A percentile compares a stretch with the other conserved stretches of the same genome.
Evolutionary conservation across 202 grass and related monocot species (phyloP).

Genomic region (Thinopyrum obtusiflorum): DNA sequence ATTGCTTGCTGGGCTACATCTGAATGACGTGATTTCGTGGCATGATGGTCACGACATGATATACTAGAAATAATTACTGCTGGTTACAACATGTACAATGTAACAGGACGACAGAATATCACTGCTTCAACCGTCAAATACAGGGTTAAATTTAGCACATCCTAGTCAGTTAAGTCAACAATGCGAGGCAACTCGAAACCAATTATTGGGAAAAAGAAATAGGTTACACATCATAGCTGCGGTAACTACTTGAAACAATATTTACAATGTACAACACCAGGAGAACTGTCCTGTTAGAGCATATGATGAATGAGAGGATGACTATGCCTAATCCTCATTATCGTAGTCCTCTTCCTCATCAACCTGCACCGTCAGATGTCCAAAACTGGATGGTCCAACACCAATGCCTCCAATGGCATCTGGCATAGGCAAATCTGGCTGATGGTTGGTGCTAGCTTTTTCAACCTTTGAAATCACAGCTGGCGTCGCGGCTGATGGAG

Average conservation of each 20-base stretch:
- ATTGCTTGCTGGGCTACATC: background rate
- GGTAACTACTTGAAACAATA: conserved; percentile 47
- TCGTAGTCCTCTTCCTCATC: conserved; percentile 97
- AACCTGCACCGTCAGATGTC: conserved; percentile 78
- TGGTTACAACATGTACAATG: conserved; percentile 17
- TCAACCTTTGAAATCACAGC: conserved; percentile 44
- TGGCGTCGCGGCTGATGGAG: background rate
- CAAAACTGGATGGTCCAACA: conserved; percentile 65
- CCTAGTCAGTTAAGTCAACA: conserved; percentile 26
- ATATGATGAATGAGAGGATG: conserved; percentile 43
- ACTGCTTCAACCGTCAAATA: conserved; percentile 8
- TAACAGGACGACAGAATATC: background rate
- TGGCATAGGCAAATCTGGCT: conserved; percentile 67
- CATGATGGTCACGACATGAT: background rate
- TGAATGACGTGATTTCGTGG: background rate
- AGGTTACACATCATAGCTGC: conserved; percentile 46
- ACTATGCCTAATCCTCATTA: conserved; percentile 82
- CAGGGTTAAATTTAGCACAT: conserved; percentile 29
- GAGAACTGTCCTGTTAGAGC: conserved; percentile 39
- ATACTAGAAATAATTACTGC: background rate
- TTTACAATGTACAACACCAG: conserved; percentile 67
- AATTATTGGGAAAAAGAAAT: conserved; percentile 43
- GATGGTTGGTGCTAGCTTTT: conserved; percentile 36
- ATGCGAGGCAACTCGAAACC: conserved; percentile 18
- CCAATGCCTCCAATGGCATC: conserved; percentile 54